phyloP scores from a whole-genome alignment of 2,329 filamentous ascomycete genomes.

The Clarireedia sp. region DNA sequence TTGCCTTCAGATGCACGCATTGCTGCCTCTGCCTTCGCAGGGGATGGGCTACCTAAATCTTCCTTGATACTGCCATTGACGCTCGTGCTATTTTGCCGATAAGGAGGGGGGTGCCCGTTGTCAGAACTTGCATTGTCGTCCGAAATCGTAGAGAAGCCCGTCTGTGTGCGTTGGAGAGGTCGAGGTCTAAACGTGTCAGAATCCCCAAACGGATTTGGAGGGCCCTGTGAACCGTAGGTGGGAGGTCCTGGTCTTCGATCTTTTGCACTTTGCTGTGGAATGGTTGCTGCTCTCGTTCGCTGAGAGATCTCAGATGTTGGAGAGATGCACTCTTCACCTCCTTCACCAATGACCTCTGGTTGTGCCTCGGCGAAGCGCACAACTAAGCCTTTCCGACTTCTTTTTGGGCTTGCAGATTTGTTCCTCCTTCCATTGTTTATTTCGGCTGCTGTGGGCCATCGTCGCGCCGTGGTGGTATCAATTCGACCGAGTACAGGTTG shows the following conservation, averaged over 20 bases:
- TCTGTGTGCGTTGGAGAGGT: slow-evolving; percentile 49
- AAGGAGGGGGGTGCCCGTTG: neutral
- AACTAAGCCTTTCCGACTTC: slow-evolving; percentile 56
- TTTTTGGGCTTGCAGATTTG: slow-evolving; percentile 30
- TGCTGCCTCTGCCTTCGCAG: slow-evolving; percentile 43
- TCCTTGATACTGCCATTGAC: neutral
- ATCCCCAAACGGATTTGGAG: slow-evolving; percentile 4
- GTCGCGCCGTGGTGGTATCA: slow-evolving; percentile 40
- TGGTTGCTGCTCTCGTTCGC: slow-evolving; percentile 34
- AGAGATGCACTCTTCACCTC: slow-evolving; percentile 67
- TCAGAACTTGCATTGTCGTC: slow-evolving; percentile 6
- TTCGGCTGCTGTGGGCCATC: slow-evolving; percentile 42
- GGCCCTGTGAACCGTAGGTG: slow-evolving; percentile 4
- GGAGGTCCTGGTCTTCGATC: slow-evolving; percentile 5
- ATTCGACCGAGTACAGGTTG: slow-evolving; percentile 27
- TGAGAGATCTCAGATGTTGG: slow-evolving; percentile 53
- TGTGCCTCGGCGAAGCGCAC: slow-evolving; percentile 67
- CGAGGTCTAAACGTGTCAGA: slow-evolving; percentile 40
- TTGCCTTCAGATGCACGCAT: slow-evolving; percentile 54
- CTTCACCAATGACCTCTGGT: slow-evolving; percentile 81
- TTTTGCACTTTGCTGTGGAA: slow-evolving; percentile 10
- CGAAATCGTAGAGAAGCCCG: slow-evolving; percentile 24
- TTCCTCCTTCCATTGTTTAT: slow-evolving; percentile 25
- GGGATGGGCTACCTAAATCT: slow-evolving; percentile 19
- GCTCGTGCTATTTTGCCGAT: neutral